Percentiles rank a stretch among this genome's conserved stretches.
These are phyloP conservation scores for Leishmania tropica DNA, from an alignment of 208 protist genomes.

Conservation along the genomic window DNA sequence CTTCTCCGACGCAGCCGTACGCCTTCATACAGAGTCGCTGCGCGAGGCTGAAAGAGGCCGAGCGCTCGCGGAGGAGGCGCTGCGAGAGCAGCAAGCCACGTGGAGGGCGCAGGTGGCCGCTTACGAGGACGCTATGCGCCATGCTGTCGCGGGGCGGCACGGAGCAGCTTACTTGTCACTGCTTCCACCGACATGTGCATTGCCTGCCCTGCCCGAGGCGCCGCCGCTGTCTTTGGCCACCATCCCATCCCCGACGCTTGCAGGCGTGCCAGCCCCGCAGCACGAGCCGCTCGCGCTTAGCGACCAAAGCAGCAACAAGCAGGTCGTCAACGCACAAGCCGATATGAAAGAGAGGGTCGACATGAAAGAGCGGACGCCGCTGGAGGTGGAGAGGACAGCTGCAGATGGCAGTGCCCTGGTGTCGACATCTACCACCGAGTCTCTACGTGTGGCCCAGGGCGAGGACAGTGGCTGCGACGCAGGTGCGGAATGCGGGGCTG, in stretches of 20 bases:
- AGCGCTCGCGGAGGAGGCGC: not conserved
- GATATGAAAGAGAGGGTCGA: not conserved
- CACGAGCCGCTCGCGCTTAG: not conserved
- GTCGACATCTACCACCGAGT: conserved; percentile 2
- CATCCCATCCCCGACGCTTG: not conserved
- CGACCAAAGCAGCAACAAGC: not conserved
- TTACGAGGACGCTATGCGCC: conserved; percentile 40
- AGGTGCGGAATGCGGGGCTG: not conserved
- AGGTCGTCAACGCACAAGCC: not conserved
- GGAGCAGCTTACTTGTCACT: not conserved
- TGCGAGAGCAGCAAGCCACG: conserved; percentile 22
- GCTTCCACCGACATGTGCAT: not conserved
- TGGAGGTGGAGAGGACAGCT: not conserved
- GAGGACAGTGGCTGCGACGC: not conserved
- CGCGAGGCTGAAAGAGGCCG: not conserved
- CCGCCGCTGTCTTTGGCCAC: not conserved
- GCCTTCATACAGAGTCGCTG: conserved; percentile 1
- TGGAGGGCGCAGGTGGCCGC: conserved; percentile 20
- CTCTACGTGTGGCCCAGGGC: not conserved
- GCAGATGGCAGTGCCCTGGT: conserved; percentile 12
- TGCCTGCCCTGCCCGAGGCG: not conserved
- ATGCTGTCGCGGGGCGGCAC: not conserved
- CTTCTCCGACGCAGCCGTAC: not conserved
- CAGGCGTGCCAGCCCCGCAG: not conserved
- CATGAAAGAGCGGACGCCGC: not conserved